Evolutionary conservation across 495 filamentous ascomycete genomes (phyloP), one percentile per base, ranked within the genome.

Genomic region (Daldinia concentrica): DNA sequence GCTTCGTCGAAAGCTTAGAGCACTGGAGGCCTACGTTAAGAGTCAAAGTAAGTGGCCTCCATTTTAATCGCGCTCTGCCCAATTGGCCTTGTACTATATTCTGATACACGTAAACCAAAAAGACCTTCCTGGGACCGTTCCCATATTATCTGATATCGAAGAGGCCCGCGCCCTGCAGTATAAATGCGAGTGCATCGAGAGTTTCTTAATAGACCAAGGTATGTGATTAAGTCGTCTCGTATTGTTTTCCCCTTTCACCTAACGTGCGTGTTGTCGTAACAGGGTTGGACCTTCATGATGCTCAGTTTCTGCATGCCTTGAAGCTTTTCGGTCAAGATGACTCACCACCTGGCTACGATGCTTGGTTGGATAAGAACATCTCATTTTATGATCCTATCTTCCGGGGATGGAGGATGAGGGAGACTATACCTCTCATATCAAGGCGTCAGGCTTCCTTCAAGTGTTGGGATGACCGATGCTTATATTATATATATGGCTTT

Each of bases 401-500:
- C 45, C 79, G 80, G 58, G 79, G 77, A 36, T 77, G 76, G 66
- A 76, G 79, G 68, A 71, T 81, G 60, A 79, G 79, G 57, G 82
- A 80, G 52, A 79, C 81, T 55, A 69, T 82, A 60, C 79, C 80
- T 43, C 66, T 81, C 19, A 77, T 75, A 50, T 80, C 78, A 29
- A 79, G 77, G 37, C 74, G 59, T 54, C 79, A 81, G 26, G 79
- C 78, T 62, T 84, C 82, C 26, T 81, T 82, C 75, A 84, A 84
- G 70, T 85, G 83, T 72, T 81, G 79, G 79, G 77, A 85, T 66
- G 83, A 85, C 55, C 78, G 79, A 43, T 85, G 83, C 71, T 74
- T 83, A 72, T 81, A 85, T 70, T 84, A 84, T 75, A 82, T 85
- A 27, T 85, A 85, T 64, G 83, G 83, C 37, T 85, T 83, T 58